Conservation (phyloP, 306 rosid species). For the Prunus dulcis region DNA sequence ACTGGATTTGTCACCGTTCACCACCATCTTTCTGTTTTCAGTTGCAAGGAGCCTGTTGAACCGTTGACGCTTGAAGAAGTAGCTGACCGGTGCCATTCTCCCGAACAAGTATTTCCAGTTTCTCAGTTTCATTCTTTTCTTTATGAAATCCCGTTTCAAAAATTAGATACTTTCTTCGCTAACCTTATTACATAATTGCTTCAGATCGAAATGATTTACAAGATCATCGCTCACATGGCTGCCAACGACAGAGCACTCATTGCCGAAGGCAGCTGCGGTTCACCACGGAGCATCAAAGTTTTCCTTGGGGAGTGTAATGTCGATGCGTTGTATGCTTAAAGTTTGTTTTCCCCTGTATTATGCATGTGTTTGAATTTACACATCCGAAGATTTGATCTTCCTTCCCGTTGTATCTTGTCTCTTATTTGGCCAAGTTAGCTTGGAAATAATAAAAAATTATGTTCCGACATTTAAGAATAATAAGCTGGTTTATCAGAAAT, state of each 20-base stretch:
- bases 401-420: constrained; percentile 12
- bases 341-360: neutral
- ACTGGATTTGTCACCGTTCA: neutral
- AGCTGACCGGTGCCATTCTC: constrained; percentile 62
- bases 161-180: constrained; percentile 2
- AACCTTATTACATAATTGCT: neutral
- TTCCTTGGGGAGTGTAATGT: constrained; percentile 71
- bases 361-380: constrained; percentile 14
- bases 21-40: constrained; percentile 31
- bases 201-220: constrained; percentile 89
- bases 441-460: constrained; percentile 1
- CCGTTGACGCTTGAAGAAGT: constrained; percentile 57
- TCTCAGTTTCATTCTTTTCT: neutral
- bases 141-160: neutral
- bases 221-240: constrained; percentile 84
- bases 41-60: constrained; percentile 61
- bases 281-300: constrained; percentile 84
- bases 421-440: constrained; percentile 2
- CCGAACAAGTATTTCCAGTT: constrained; percentile 58
- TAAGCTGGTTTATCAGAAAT: neutral
- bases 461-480: neutral
- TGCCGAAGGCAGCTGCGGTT: constrained; percentile 89
- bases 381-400: neutral
- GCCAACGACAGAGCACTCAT: constrained; percentile 90
- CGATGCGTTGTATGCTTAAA: constrained; percentile 58